Evolutionary conservation across 805 yeast species (phyloP).

Genomic region (Suhomyces prunicola): DNA sequence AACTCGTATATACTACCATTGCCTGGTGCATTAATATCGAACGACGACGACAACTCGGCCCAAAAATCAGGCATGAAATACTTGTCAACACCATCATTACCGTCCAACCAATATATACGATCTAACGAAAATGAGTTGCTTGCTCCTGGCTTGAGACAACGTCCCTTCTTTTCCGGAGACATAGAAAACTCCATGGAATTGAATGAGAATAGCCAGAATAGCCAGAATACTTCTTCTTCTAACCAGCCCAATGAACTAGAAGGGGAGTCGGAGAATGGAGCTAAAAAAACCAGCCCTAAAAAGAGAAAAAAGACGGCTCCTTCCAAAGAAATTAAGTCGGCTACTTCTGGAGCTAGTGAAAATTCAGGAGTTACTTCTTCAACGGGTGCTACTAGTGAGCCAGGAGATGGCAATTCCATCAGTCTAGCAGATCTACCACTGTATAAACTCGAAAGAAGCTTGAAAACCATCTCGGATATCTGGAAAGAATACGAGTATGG

Average conservation of each 20-base stretch:
- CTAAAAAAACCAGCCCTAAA: not conserved
- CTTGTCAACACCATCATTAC: not conserved
- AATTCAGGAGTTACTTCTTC: not conserved
- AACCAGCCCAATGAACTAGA: not conserved
- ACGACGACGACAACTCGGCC: not conserved
- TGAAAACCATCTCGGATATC: slow-evolving; percentile 33
- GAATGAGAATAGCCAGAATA: not conserved
- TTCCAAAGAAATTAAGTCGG: not conserved
- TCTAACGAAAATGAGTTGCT: not conserved
- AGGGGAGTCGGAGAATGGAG: not conserved
- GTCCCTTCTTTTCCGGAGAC: not conserved
- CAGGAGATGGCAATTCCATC: not conserved
- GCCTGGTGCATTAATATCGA: not conserved
- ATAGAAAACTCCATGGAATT: not conserved
- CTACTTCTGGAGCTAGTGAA: not conserved
- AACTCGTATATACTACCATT: not conserved
- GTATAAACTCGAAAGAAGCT: slow-evolving; percentile 11
- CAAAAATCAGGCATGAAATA: not conserved
- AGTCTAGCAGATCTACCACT: not conserved
- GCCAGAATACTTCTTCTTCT: not conserved
- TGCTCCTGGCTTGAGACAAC: slow-evolving; percentile 1
- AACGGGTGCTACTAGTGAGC: not conserved
- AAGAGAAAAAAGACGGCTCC: not conserved
- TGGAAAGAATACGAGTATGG: slow-evolving; percentile 60
- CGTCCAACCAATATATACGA: slow-evolving; percentile 2